A percentile compares a stretch with the other conserved stretches of the same genome.
Evolutionary conservation across 495 filamentous ascomycete genomes (phyloP).

Genomic region (Penicillium herquei): DNA sequence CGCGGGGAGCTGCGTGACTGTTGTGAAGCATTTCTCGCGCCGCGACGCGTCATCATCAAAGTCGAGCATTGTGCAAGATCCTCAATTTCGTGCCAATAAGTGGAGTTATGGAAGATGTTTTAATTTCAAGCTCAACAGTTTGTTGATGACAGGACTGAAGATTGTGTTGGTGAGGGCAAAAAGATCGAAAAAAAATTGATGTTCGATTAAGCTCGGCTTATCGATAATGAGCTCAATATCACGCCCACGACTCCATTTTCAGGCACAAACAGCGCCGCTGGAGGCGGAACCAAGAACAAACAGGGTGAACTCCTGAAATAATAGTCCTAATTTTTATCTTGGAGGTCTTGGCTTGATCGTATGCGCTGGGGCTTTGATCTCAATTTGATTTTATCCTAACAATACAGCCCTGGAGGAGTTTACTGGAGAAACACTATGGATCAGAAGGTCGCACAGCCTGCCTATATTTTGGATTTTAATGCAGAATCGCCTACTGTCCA

Average conservation of each 20-base stretch:
- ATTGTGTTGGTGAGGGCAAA: neutral
- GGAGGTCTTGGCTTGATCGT: too few relatives aligned
- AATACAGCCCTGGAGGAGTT: too few relatives aligned
- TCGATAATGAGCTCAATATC: constrained; percentile 20
- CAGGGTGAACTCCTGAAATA: neutral
- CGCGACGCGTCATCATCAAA: constrained; percentile 52
- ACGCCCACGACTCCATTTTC: neutral
- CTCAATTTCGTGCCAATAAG: neutral
- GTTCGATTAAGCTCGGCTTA: constrained; percentile 32
- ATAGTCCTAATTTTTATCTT: neutral
- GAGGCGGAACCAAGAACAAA: too few relatives aligned
- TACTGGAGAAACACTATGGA: too few relatives aligned
- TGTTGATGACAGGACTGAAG: too few relatives aligned
- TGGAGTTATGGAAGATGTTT: neutral
- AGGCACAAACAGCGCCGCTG: neutral
- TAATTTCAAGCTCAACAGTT: too few relatives aligned
- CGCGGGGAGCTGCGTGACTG: constrained; percentile 58
- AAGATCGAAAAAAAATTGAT: constrained; percentile 12
- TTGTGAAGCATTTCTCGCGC: constrained; percentile 72
- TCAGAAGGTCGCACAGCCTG: too few relatives aligned
- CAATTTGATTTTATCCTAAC: too few relatives aligned
- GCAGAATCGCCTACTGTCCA: too few relatives aligned
- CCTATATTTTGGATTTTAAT: too few relatives aligned
- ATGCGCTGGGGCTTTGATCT: too few relatives aligned
- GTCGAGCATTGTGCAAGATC: constrained; percentile 51